Conservation (phyloP, 306 rosid genomes). For the Dryas octopetala region DNA sequence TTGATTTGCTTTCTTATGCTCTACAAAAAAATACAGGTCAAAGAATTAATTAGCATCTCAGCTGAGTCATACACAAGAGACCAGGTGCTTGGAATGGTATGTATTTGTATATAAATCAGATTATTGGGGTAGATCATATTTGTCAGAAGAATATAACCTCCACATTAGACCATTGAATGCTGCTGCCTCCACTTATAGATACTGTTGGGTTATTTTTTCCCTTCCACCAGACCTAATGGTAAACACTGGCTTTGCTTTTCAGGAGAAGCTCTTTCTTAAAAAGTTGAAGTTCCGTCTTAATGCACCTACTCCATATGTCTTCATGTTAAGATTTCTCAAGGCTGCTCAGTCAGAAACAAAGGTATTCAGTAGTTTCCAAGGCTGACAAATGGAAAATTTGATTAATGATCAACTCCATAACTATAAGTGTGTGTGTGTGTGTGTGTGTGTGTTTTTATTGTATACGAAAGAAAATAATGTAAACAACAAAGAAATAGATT, state of each 20-base stretch:
- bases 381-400: background rate
- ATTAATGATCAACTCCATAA: background rate
- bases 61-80: slow-evolving; percentile 84
- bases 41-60: slow-evolving; percentile 76
- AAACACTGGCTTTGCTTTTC: slow-evolving; percentile 28
- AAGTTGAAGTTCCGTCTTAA: slow-evolving; percentile 76
- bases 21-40: slow-evolving; percentile 45
- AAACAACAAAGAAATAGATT: background rate
- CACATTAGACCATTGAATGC: no score
- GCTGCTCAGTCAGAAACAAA: slow-evolving; percentile 72
- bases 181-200: no score
- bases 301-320: slow-evolving; percentile 84
- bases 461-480: background rate
- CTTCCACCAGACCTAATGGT: background rate
- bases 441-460: background rate
- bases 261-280: slow-evolving; percentile 80
- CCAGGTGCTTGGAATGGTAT: slow-evolving; percentile 83
- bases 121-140: background rate
- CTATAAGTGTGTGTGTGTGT: background rate
- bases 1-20: slow-evolving; percentile 19
- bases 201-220: background rate
- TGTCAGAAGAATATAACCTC: no score
- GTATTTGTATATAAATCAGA: slow-evolving; percentile 6
- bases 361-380: slow-evolving; percentile 38
- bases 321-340: slow-evolving; percentile 87